These are phyloP conservation scores for Yarrowia galli DNA, from an alignment of 1,139 yeast species.

Conservation along the genomic window DNA sequence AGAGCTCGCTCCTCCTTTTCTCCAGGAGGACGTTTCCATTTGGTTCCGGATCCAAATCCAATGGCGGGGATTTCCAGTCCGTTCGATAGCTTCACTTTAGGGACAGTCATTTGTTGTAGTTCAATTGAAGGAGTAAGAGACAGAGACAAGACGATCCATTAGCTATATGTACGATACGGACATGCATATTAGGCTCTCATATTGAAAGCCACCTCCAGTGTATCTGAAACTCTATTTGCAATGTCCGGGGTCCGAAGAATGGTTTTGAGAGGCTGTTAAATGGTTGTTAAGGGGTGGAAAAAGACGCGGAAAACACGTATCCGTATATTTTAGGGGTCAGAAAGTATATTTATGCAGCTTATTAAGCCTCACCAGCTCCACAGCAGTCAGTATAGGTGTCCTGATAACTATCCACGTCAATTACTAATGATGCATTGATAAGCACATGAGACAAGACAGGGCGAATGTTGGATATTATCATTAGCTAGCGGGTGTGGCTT, in stretches of 20 bases:
- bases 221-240: slow-evolving; percentile 4
- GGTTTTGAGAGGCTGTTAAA: neutral
- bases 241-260: slow-evolving; percentile 25
- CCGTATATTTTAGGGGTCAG: too few species aligned
- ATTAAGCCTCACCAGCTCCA: too few species aligned
- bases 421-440: slow-evolving; percentile 30
- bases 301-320: neutral
- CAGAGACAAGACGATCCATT: neutral
- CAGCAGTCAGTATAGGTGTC: neutral
- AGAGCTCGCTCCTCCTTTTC: slow-evolving; percentile 49
- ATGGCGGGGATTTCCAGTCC: slow-evolving; percentile 54
- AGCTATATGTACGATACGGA: slow-evolving; percentile 20
- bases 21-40: slow-evolving; percentile 55
- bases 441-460: slow-evolving; percentile 26
- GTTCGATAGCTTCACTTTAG: slow-evolving; percentile 45
- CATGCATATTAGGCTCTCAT: slow-evolving; percentile 23
- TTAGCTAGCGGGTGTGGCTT: slow-evolving; percentile 20
- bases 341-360: neutral
- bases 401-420: neutral
- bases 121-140: neutral
- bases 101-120: slow-evolving; percentile 37
- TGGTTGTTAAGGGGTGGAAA: neutral
- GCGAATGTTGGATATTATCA: neutral
- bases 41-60: slow-evolving; percentile 70
- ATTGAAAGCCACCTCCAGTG: slow-evolving; percentile 14